Evolutionary conservation across 169 alveolate species (phyloP).

Genomic region (Pseudocohnilembus persalinus): DNA sequence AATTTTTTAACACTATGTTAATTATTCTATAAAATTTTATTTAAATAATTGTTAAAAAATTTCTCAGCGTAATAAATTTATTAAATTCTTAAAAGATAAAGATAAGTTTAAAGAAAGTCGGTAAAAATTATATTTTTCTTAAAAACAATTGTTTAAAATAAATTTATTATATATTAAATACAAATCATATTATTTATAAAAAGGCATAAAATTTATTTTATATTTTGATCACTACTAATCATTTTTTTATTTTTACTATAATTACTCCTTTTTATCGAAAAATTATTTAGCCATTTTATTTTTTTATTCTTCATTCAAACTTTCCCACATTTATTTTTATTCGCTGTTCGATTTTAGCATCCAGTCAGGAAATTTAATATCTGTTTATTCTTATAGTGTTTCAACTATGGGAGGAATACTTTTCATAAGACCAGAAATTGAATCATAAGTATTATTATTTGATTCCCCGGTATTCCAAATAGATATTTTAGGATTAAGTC

Average conservation of each 20-base stretch:
- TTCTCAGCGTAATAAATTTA: too few relatives aligned
- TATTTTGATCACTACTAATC: neutral
- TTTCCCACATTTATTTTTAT: neutral
- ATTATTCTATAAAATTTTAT: too few relatives aligned
- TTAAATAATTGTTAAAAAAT: too few relatives aligned
- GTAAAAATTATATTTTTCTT: too few relatives aligned
- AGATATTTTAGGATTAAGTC: neutral
- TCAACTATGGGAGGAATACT: neutral
- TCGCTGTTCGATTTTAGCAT: neutral
- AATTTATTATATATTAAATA: too few relatives aligned
- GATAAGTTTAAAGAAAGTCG: too few relatives aligned
- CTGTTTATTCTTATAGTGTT: neutral
- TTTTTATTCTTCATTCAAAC: neutral
- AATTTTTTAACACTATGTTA: too few relatives aligned
- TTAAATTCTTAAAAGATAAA: too few relatives aligned
- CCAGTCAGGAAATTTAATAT: neutral
- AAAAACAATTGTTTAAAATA: too few relatives aligned
- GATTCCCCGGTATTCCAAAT: neutral
- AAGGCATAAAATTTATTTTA: too few relatives aligned
- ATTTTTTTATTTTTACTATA: neutral
- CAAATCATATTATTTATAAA: too few relatives aligned
- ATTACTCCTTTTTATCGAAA: neutral
- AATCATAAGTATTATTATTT: neutral
- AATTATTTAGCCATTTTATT: neutral
- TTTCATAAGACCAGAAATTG: neutral